Evolutionary conservation across 2,329 filamentous ascomycete genomes (phyloP).

Genomic region (Scopulariopsis brevicaulis): DNA sequence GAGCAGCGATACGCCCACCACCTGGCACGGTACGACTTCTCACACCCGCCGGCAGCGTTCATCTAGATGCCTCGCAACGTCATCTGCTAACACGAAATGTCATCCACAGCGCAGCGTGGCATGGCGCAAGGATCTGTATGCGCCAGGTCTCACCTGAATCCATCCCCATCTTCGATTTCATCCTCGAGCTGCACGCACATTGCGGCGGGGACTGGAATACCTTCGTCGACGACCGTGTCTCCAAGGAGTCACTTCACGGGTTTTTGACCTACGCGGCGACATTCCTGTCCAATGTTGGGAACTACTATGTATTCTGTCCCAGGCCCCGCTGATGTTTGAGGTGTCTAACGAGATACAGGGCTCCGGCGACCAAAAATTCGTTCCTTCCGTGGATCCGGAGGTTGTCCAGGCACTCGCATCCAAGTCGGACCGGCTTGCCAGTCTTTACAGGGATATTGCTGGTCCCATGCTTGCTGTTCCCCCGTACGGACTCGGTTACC

Average conservation of each 20-base stretch:
- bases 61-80: neutral
- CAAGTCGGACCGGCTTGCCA: constrained; percentile 23
- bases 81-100: constrained; percentile 1
- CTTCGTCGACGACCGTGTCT: constrained; percentile 27
- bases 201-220: constrained; percentile 39
- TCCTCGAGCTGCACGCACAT: constrained; percentile 36
- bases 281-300: constrained; percentile 48
- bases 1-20: constrained; percentile 58
- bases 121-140: constrained; percentile 42
- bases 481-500: constrained; percentile 44
- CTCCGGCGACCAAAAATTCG: constrained; percentile 49
- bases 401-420: constrained; percentile 29
- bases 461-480: constrained; percentile 34
- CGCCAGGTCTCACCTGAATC: constrained; percentile 50
- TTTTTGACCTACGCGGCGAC: constrained; percentile 45
- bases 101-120: constrained; percentile 35
- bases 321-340: neutral
- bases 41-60: neutral
- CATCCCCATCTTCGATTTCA: constrained; percentile 45
- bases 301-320: constrained; percentile 36
- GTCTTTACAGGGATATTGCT: constrained; percentile 27
- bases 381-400: constrained; percentile 31
- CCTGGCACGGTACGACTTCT: constrained; percentile 23
- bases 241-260: constrained; percentile 27
- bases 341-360: constrained; percentile 16